Conservation (phyloP, 306 rosid genomes). For the Malus sieversii region DNA sequence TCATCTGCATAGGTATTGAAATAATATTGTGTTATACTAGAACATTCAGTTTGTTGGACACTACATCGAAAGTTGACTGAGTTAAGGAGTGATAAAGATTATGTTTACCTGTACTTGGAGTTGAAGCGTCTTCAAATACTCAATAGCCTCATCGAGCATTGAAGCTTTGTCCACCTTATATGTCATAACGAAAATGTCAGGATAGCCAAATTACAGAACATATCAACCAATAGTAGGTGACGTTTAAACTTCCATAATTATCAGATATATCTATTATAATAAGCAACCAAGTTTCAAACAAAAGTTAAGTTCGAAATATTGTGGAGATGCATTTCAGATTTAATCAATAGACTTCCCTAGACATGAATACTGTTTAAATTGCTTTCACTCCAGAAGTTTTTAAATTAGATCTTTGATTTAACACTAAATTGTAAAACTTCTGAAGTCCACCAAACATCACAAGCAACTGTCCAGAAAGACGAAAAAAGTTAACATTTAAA, state of each 20-base stretch:
- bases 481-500: neutral
- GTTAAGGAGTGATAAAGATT: neutral
- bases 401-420: slow-evolving; percentile 4
- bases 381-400: slow-evolving; percentile 11
- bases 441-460: neutral
- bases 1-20: slow-evolving; percentile 45
- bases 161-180: slow-evolving; percentile 83
- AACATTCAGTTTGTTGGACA: slow-evolving; percentile 7
- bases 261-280: neutral
- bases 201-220: slow-evolving; percentile 5
- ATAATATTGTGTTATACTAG: slow-evolving; percentile 12
- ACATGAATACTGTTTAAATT: slow-evolving; percentile 2
- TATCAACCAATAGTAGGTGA: neutral
- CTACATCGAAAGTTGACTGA: slow-evolving; percentile 1
- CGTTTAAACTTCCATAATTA: slow-evolving; percentile 2
- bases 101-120: slow-evolving; percentile 68
- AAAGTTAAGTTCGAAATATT: neutral
- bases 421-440: slow-evolving; percentile 5
- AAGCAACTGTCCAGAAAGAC: slow-evolving; percentile 5
- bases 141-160: slow-evolving; percentile 91
- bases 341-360: neutral
- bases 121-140: slow-evolving; percentile 80
- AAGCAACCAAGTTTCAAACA: slow-evolving; percentile 10
- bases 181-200: slow-evolving; percentile 21
- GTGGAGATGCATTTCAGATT: slow-evolving; percentile 1